These are phyloP conservation scores for Arabis alpina DNA, from an alignment of 345 rosid genomes.

Conservation along the genomic window DNA sequence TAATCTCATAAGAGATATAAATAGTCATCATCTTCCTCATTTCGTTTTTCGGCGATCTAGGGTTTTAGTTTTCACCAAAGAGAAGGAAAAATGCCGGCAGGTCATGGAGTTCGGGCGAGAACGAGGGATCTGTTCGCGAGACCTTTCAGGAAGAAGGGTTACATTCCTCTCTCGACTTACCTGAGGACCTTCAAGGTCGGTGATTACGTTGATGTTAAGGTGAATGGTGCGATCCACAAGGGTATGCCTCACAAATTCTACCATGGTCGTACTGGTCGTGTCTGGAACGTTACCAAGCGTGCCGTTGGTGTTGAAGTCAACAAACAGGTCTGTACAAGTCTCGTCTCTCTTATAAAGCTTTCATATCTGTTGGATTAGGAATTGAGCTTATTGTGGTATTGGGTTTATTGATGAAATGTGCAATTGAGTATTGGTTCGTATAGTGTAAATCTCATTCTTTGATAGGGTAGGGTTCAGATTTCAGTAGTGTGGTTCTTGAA, in stretches of 20 bases:
- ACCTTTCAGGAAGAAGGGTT: slow-evolving; percentile 84
- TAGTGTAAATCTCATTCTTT: neutral
- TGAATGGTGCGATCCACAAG: slow-evolving; percentile 85
- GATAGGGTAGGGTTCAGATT: neutral
- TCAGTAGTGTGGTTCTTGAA: neutral
- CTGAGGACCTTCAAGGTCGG: slow-evolving; percentile 77
- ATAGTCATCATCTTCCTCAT: neutral
- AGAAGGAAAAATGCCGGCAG: slow-evolving; percentile 60
- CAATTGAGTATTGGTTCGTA: neutral
- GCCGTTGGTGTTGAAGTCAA: slow-evolving; percentile 85
- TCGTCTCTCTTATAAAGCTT: neutral
- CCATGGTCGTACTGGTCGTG: slow-evolving; percentile 85
- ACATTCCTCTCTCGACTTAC: slow-evolving; percentile 71
- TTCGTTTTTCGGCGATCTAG: slow-evolving; percentile 16
- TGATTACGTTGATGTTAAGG: slow-evolving; percentile 76
- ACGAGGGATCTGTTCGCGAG: slow-evolving; percentile 78
- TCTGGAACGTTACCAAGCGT: slow-evolving; percentile 91
- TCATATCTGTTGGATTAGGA: neutral
- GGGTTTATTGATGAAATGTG: neutral
- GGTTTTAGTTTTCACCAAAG: slow-evolving; percentile 15
- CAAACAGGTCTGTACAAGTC: slow-evolving; percentile 56
- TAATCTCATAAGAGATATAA: slow-evolving; percentile 8
- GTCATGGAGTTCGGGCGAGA: slow-evolving; percentile 70
- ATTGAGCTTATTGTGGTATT: neutral
- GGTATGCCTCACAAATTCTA: slow-evolving; percentile 96